A percentile compares a stretch with the other conserved stretches of the same genome.
Conservation (phyloP, 2,329 filamentous ascomycete species). For the Aspergillus ochraceoroseus region DNA sequence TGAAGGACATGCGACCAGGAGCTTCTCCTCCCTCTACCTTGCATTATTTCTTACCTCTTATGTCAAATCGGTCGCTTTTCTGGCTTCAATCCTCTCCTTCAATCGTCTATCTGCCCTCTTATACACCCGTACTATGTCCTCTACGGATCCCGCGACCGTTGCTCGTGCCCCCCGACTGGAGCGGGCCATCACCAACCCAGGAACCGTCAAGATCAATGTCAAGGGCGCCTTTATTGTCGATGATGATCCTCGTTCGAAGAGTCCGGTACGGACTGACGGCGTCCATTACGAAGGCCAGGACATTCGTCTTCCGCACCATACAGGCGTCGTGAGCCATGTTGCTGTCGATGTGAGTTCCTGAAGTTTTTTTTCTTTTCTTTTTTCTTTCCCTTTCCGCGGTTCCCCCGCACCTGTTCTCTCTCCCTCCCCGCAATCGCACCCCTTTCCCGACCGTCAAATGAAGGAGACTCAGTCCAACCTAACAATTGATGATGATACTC, state of each 20-base stretch:
- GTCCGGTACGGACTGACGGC: slow-evolving; percentile 50
- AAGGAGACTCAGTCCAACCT: slow-evolving; percentile 8
- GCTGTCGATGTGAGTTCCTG: slow-evolving; percentile 74
- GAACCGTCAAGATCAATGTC: slow-evolving; percentile 87
- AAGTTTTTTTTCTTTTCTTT: slow-evolving; percentile 17
- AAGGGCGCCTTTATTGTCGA: slow-evolving; percentile 95
- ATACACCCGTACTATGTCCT: slow-evolving; percentile 28
- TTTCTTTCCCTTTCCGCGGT: slow-evolving; percentile 19
- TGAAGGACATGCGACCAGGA: slow-evolving; percentile 11
- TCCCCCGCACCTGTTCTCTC: slow-evolving; percentile 32
- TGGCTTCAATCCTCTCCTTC: slow-evolving; percentile 9
- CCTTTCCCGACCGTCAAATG: slow-evolving; percentile 7
- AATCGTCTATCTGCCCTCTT: neutral
- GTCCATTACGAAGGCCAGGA: slow-evolving; percentile 76
- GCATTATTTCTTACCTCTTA: slow-evolving; percentile 21
- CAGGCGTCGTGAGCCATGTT: slow-evolving; percentile 90
- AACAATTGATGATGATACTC: slow-evolving; percentile 7
- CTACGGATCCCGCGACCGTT: slow-evolving; percentile 25
- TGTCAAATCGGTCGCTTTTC: slow-evolving; percentile 14
- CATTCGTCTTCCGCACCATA: slow-evolving; percentile 94
- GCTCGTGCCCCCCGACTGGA: slow-evolving; percentile 31
- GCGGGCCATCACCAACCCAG: slow-evolving; percentile 54
- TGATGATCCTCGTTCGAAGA: slow-evolving; percentile 57
- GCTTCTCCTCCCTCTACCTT: slow-evolving; percentile 3
- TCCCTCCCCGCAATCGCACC: slow-evolving; percentile 29